These are phyloP conservation scores for Sclerotinia subarctica DNA, from an alignment of 2,329 filamentous ascomycete species.

Conservation along the genomic window DNA sequence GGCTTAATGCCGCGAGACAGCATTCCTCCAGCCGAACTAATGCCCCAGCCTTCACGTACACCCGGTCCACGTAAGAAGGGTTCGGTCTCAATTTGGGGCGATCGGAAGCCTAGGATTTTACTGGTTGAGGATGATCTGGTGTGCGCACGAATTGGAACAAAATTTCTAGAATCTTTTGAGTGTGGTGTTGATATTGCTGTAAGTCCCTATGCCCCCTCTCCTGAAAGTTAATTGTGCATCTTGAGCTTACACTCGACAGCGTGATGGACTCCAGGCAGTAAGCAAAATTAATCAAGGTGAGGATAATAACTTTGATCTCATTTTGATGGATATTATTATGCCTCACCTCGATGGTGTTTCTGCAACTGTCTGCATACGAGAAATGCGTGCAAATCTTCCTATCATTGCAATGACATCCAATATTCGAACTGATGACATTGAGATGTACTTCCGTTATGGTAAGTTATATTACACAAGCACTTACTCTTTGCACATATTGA, in stretches of 20 bases:
- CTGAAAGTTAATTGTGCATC: background rate
- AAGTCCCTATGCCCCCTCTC: conserved; percentile 39
- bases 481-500: conserved; percentile 35
- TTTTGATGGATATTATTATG: conserved; percentile 97
- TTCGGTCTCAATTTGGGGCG: conserved; percentile 53
- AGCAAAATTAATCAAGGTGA: conserved; percentile 65
- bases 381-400: conserved; percentile 76
- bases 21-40: conserved; percentile 46
- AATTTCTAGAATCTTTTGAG: conserved; percentile 63
- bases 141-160: conserved; percentile 64
- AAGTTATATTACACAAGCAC: conserved; percentile 42
- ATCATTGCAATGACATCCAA: conserved; percentile 99
- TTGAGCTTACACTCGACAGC: conserved; percentile 45
- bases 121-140: conserved; percentile 81
- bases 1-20: conserved; percentile 44
- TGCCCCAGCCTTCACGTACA: conserved; percentile 39
- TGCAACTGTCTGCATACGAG: conserved; percentile 87
- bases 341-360: conserved; percentile 92
- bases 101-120: conserved; percentile 72
- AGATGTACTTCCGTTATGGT: conserved; percentile 97
- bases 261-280: conserved; percentile 87
- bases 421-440: conserved; percentile 92
- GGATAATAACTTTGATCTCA: conserved; percentile 56
- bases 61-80: conserved; percentile 43
- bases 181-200: conserved; percentile 67